Evolutionary conservation across 2,329 filamentous ascomycete species (phyloP).

Genomic region (Hypomyces perniciosus): DNA sequence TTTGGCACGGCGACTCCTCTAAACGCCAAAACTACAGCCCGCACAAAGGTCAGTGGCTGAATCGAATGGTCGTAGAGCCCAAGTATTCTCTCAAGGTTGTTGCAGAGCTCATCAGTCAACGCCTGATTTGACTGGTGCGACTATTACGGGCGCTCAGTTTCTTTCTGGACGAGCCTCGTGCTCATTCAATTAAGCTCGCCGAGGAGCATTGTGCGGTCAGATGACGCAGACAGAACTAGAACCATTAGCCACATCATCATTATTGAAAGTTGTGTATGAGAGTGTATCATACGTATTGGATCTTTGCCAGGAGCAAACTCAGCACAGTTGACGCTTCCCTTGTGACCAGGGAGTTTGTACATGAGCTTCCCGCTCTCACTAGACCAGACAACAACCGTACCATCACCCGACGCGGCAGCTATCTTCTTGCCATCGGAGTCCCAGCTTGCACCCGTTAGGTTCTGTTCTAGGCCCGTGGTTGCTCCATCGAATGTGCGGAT

Average conservation of each 20-base stretch:
- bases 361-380: constrained; percentile 79
- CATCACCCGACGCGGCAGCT: constrained; percentile 82
- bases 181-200: too few relatives aligned
- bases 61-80: too few relatives aligned
- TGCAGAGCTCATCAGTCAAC: too few relatives aligned
- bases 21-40: too few relatives aligned
- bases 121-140: too few relatives aligned
- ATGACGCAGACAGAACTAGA: constrained; percentile 46
- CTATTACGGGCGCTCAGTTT: too few relatives aligned
- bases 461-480: constrained; percentile 80
- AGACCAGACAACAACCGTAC: constrained; percentile 89
- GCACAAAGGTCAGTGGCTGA: too few relatives aligned
- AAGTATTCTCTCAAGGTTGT: too few relatives aligned
- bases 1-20: too few relatives aligned
- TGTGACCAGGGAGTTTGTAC: constrained; percentile 93
- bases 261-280: neutral
- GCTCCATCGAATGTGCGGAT: constrained; percentile 92
- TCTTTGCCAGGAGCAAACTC: constrained; percentile 82
- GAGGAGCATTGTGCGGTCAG: too few relatives aligned
- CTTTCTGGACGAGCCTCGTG: too few relatives aligned
- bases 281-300: constrained; percentile 68
- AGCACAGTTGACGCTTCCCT: constrained; percentile 90
- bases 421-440: constrained; percentile 79
- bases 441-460: constrained; percentile 86
- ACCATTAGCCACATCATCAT: constrained; percentile 28